Evolutionary conservation across 2,329 filamentous ascomycete species (phyloP).

Genomic region (Aspergillus pseudoterreus): DNA sequence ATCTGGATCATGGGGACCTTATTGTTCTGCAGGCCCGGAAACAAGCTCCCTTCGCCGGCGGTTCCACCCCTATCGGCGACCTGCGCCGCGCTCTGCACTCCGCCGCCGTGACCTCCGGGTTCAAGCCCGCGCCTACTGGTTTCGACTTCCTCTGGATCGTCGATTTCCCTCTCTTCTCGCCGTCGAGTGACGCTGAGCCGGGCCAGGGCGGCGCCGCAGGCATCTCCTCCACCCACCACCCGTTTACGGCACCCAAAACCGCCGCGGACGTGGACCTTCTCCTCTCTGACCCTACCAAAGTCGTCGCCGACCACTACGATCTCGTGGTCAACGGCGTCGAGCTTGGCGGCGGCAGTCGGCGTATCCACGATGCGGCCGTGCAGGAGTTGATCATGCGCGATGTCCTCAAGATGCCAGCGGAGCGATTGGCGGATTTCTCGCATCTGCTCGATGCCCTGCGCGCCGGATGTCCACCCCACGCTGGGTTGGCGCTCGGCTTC

Average conservation of each 20-base stretch:
- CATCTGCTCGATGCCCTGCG: slow-evolving; percentile 80
- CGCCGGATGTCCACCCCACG: slow-evolving; percentile 89
- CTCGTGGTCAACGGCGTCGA: slow-evolving; percentile 94
- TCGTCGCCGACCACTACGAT: slow-evolving; percentile 86
- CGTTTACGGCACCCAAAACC: slow-evolving; percentile 83
- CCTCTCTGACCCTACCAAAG: slow-evolving; percentile 65
- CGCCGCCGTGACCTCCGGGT: slow-evolving; percentile 59
- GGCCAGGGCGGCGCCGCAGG: slow-evolving; percentile 80
- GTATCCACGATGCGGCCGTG: slow-evolving; percentile 80
- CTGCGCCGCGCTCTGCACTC: slow-evolving; percentile 68
- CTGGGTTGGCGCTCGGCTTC: slow-evolving; percentile 88
- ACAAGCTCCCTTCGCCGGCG: slow-evolving; percentile 62
- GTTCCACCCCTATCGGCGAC: slow-evolving; percentile 69
- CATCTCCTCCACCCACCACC: slow-evolving; percentile 86
- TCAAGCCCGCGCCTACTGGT: slow-evolving; percentile 49
- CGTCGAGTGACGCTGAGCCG: slow-evolving; percentile 59
- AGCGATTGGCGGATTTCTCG: slow-evolving; percentile 73
- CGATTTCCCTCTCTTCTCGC: slow-evolving; percentile 90
- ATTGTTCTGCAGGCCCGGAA: slow-evolving; percentile 77
- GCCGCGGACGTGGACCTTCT: slow-evolving; percentile 70
- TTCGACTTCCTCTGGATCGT: slow-evolving; percentile 80
- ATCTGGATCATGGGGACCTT: slow-evolving; percentile 68
- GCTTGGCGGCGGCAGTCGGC: slow-evolving; percentile 84
- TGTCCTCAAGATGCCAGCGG: slow-evolving; percentile 71
- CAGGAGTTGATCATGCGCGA: slow-evolving; percentile 83